These are phyloP conservation scores for Termitomyces sp. DNA, from an alignment of 768 basidiomycete genomes.

Conservation along the genomic window DNA sequence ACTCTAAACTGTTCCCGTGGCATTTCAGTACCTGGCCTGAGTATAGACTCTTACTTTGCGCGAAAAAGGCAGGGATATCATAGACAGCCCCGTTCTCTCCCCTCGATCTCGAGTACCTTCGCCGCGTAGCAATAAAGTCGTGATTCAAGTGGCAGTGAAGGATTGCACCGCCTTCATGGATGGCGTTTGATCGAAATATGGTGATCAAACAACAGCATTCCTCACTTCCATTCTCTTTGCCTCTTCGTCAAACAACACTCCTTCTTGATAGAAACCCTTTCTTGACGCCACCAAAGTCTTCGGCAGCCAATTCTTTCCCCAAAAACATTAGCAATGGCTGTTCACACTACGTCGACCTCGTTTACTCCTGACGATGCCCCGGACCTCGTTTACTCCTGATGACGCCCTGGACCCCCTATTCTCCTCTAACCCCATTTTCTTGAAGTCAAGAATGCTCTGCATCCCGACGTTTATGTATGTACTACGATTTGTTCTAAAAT, in stretches of 20 bases:
- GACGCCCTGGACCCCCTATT: slow-evolving; percentile 70
- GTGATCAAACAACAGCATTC: background rate
- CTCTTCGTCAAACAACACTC: background rate
- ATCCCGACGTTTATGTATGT: slow-evolving; percentile 41
- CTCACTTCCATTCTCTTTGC: background rate
- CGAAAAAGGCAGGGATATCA: background rate
- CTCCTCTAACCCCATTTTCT: slow-evolving; percentile 58
- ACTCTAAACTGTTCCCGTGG: background rate
- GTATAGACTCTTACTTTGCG: background rate
- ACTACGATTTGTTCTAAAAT: background rate
- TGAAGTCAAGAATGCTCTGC: slow-evolving; percentile 55
- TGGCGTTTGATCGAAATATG: background rate
- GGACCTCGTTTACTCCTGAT: too few relatives aligned
- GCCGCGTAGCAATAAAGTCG: background rate
- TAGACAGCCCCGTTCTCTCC: background rate
- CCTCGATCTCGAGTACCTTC: background rate
- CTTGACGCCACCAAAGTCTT: background rate
- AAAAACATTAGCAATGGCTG: slow-evolving; percentile 6
- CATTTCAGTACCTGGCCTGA: too few relatives aligned
- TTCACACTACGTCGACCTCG: slow-evolving; percentile 6
- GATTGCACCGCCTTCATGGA: background rate
- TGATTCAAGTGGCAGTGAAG: background rate
- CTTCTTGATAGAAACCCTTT: background rate
- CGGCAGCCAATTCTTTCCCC: background rate
- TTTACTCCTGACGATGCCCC: slow-evolving; percentile 53